Evolutionary conservation across 2,329 filamentous ascomycete species (phyloP).

Genomic region (Acarospora socialis): DNA sequence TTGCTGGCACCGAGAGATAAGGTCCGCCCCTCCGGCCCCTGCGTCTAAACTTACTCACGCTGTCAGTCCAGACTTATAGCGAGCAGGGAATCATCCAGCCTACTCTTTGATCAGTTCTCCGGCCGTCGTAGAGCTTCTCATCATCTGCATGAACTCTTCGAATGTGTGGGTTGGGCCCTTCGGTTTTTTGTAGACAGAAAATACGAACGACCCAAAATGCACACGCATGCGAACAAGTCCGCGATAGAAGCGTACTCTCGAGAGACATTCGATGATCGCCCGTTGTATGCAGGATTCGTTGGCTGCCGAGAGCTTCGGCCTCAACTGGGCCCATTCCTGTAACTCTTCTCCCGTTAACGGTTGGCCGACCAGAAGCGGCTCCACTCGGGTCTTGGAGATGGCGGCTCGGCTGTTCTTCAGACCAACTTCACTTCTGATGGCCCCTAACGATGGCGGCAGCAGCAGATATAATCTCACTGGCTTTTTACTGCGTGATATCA

Average conservation of each 20-base stretch:
- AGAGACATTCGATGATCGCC: constrained; percentile 16
- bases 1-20: constrained; percentile 3
- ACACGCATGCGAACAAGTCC: constrained; percentile 22
- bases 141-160: constrained; percentile 20
- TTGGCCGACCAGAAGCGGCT: constrained; percentile 4
- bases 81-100: constrained; percentile 1
- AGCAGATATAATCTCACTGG: constrained; percentile 17
- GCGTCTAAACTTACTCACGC: constrained; percentile 4
- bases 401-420: not conserved
- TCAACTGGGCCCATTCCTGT: not conserved
- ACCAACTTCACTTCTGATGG: not conserved
- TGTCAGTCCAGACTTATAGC: not conserved
- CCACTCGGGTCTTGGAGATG: constrained; percentile 4
- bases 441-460: constrained; percentile 10
- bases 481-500: constrained; percentile 18
- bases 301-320: not conserved
- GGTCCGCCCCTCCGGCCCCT: constrained; percentile 1
- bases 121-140: constrained; percentile 8
- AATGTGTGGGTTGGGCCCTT: constrained; percentile 16
- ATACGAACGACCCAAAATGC: constrained; percentile 22
- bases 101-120: constrained; percentile 9
- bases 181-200: constrained; percentile 14
- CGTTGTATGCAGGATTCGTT: constrained; percentile 6
- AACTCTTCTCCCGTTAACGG: not conserved
- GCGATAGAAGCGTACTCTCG: constrained; percentile 21